phyloP scores from a whole-genome alignment of 1,284 basidiomycete genomes.

The Pseudozyma sp. region DNA sequence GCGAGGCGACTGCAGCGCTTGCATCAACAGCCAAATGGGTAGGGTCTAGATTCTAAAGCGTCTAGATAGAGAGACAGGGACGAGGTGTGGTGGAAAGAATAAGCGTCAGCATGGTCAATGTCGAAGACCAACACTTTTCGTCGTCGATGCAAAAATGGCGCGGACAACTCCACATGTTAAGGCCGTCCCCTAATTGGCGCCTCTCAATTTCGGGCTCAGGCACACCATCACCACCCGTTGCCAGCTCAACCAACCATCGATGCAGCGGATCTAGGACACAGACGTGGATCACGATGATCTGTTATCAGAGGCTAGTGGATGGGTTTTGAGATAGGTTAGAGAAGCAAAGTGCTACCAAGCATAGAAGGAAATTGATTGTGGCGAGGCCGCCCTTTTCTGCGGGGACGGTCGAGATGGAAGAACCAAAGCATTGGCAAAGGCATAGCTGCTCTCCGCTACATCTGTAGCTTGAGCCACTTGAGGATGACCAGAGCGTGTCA shows the following conservation, averaged over 20 bases:
- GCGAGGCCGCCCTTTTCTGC: conserved; percentile 2
- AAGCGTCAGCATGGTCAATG: not conserved
- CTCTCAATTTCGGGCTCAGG: no score
- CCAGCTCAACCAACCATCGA: not conserved
- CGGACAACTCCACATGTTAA: conserved; percentile 17
- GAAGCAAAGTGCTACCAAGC: conserved; percentile 29
- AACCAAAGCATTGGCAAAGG: not conserved
- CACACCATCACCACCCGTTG: conserved; percentile 3
- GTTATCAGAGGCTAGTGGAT: no score
- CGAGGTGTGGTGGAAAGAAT: not conserved
- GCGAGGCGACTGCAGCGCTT: not conserved
- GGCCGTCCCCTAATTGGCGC: not conserved
- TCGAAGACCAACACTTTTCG: conserved; percentile 16
- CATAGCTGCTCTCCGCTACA: conserved; percentile 5
- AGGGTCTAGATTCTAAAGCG: not conserved
- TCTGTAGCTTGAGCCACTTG: no score
- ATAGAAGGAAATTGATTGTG: conserved; percentile 36
- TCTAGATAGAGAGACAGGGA: not conserved
- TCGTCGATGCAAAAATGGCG: not conserved
- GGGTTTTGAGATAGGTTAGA: not conserved
- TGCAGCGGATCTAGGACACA: no score
- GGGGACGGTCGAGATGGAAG: not conserved
- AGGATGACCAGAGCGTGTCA: conserved; percentile 1
- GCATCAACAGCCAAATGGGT: not conserved
- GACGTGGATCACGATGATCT: no score